These are phyloP conservation scores for Myxozyma sirexii DNA, from an alignment of 805 yeast genomes.

Conservation along the genomic window DNA sequence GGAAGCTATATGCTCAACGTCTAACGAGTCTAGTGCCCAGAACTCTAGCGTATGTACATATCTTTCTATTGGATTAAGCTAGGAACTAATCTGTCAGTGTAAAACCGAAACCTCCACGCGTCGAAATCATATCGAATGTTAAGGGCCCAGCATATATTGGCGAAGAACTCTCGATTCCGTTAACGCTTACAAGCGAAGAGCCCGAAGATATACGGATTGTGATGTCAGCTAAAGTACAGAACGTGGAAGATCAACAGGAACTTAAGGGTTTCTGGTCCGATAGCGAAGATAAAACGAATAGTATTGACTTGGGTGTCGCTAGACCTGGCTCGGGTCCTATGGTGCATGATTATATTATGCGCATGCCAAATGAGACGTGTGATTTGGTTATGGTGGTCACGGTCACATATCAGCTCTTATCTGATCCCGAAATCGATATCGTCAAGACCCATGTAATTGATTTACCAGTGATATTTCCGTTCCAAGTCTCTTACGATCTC, in stretches of 20 bases:
- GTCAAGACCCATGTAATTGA: conserved; percentile 18
- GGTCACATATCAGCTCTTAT: conserved; percentile 23
- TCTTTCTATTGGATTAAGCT: background rate
- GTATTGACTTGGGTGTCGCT: conserved; percentile 6
- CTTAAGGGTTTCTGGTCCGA: background rate
- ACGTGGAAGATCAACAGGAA: conserved; percentile 15
- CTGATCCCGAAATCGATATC: conserved; percentile 29
- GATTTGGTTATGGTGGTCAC: conserved; percentile 26
- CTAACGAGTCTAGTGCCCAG: conserved; percentile 13
- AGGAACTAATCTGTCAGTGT: background rate
- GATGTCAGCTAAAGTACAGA: conserved; percentile 10
- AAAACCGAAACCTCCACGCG: conserved; percentile 32
- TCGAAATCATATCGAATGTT: conserved; percentile 18
- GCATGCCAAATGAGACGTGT: conserved; percentile 19
- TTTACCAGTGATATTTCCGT: conserved; percentile 43
- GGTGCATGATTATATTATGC: background rate
- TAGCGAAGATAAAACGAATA: background rate
- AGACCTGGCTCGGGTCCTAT: background rate
- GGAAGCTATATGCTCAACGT: conserved; percentile 9
- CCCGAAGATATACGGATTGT: conserved; percentile 15
- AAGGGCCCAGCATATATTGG: conserved; percentile 29
- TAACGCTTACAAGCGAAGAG: conserved; percentile 26
- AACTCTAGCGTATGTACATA: conserved; percentile 4
- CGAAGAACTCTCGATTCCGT: conserved; percentile 19
- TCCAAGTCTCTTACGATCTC: conserved; percentile 44